phyloP scores from a whole-genome alignment of 768 basidiomycete species.

The Russula earlei region DNA sequence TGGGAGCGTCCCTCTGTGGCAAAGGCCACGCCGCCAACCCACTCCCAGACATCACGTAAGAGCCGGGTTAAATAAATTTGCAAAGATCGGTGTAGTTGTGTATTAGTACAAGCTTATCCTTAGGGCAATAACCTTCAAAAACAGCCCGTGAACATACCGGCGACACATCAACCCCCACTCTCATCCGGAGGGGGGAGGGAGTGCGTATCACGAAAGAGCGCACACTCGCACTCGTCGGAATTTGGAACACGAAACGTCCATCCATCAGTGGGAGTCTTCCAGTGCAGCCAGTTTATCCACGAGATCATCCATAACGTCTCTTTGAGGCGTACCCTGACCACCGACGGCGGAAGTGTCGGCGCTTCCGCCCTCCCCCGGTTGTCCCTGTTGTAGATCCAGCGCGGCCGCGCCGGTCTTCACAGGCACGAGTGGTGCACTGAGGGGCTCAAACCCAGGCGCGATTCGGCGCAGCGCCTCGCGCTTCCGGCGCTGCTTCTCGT shows the following conservation, averaged over 20 bases:
- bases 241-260: background rate
- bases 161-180: too few relatives aligned
- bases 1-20: too few relatives aligned
- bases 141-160: too few relatives aligned
- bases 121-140: too few relatives aligned
- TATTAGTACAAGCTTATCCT: too few relatives aligned
- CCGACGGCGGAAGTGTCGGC: background rate
- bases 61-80: too few relatives aligned
- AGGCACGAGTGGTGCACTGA: conserved; percentile 10
- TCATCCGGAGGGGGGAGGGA: background rate
- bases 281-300: conserved; percentile 14
- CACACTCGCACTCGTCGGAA: background rate
- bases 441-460: conserved; percentile 69
- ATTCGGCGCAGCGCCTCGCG: conserved; percentile 63
- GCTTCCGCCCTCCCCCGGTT: background rate
- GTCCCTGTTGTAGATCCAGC: background rate
- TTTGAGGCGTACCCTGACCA: background rate
- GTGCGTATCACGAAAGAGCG: background rate
- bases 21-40: too few relatives aligned
- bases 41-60: too few relatives aligned
- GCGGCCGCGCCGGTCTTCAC: background rate
- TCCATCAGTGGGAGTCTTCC: conserved; percentile 1
- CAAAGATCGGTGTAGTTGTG: too few relatives aligned
- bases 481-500: conserved; percentile 60
- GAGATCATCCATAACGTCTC: conserved; percentile 20